Base-by-base conservation (phyloP, 441 rosid genomes). In the Daphne laureola region DNA sequence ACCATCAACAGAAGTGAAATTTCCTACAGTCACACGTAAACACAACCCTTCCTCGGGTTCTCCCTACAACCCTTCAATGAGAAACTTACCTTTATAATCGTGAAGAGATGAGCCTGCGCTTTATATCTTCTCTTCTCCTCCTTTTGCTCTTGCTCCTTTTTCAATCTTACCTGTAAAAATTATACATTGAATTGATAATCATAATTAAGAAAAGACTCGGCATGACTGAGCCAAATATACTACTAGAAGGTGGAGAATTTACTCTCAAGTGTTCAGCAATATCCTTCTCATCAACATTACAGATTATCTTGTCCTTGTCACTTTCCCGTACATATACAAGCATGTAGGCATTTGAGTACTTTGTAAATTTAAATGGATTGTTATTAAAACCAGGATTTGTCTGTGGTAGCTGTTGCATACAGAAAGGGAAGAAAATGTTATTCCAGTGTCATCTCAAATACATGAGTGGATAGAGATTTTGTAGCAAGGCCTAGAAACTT, bases 301-400 rank as follows among this genome's bases (percentile, higher is more conserved):
- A 79, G 23, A 84, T 67, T 43, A 84, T 81, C 67, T 81, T 79
- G 55, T 81, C 88, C 69, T 75, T 81, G 71, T 84, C 92, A 60
- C 81, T 81, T 49, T 84, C 92, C 49, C 92, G 87, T 58, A 81
- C 74, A 63, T 84, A 84, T 17, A 84, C 92, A 64, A 84, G 82
- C 92, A 84, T 81, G 73, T 84, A 84, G 12, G 92, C 88, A 67
- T 84, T 84, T 27, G 87, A 81, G 58, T 75, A 77, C 62, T 83
- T 83, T 5, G 91, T 78, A 67, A 83, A 81, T 67, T 81, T 84
- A 54, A 81, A 79, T 46, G 86, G 84, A 9, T 80, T 51, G 56
- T 72, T 81, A 70, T 81, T 77, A 77, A 81, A 84, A 42, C 86
- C 92, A 54, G 85, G 86, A 66, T 79, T 76, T 61, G 80, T 68